These are phyloP conservation scores for Martensiomyces pterosporus DNA, from an alignment of 192 early-diverging fungal species.

Conservation along the genomic window DNA sequence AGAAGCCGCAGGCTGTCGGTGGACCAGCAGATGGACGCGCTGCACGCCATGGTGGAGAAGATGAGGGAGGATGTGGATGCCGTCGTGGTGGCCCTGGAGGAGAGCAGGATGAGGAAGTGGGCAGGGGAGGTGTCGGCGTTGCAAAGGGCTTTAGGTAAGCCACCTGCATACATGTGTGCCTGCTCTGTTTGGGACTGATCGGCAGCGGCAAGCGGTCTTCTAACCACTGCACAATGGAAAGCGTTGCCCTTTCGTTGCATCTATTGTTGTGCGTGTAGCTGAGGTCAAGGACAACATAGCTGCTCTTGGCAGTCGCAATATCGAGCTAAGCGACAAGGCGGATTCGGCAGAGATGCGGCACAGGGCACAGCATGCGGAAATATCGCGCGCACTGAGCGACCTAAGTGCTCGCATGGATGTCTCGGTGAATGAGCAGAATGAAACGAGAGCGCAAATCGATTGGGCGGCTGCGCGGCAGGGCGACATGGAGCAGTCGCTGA, in stretches of 20 bases:
- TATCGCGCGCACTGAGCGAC: no score
- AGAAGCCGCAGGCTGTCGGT: conserved; percentile 1
- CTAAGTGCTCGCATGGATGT: no score
- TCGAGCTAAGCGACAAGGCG: conserved; percentile 4
- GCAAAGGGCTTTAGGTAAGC: conserved; percentile 10
- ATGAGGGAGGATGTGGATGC: conserved; percentile 27
- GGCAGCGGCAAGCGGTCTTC: no score
- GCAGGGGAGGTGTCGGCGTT: conserved; percentile 1
- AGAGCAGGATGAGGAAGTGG: conserved; percentile 2
- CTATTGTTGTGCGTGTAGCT: neutral
- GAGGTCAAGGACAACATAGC: conserved; percentile 5
- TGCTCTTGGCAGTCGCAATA: neutral
- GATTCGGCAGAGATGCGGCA: conserved; percentile 3
- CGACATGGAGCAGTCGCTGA: conserved; percentile 12
- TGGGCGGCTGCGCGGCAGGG: conserved; percentile 4
- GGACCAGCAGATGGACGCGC: conserved; percentile 4
- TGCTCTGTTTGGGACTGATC: no score
- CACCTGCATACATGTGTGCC: no score
- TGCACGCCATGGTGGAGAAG: conserved; percentile 8
- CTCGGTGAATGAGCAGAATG: no score
- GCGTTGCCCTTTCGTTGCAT: neutral
- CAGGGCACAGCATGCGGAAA: conserved; percentile 3
- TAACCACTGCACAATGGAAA: no score
- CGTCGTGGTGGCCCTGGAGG: conserved; percentile 9
- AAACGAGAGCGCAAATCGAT: conserved; percentile 7